phyloP scores from a whole-genome alignment of 1,139 yeast species.

The Zygosaccharomyces sapae region DNA sequence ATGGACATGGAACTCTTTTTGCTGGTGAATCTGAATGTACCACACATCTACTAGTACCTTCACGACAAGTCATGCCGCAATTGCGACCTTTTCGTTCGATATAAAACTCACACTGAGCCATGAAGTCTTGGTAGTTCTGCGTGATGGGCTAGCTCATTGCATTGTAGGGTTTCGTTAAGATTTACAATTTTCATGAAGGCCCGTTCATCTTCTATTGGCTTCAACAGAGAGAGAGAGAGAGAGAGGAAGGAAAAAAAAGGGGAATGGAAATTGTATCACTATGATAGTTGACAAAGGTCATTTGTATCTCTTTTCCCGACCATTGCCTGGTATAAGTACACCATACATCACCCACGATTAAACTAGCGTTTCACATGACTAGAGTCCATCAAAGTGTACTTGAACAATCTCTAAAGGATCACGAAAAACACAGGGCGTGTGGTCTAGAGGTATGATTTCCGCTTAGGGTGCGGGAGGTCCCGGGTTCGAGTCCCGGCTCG shows the following conservation, averaged over 20 bases:
- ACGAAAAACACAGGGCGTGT: conserved; percentile 1
- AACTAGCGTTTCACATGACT: too few species aligned
- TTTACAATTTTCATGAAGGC: neutral
- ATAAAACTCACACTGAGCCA: conserved; percentile 10
- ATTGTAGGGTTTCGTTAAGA: neutral
- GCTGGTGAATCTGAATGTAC: conserved; percentile 7
- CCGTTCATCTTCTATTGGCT: conserved; percentile 1
- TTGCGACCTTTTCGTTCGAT: conserved; percentile 11
- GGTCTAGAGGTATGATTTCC: conserved; percentile 7
- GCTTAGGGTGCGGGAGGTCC: conserved; percentile 7
- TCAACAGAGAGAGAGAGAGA: conserved; percentile 1
- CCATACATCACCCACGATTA: too few species aligned
- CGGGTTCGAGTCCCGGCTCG: conserved; percentile 7
- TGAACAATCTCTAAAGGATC: neutral
- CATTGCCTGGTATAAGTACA: too few species aligned
- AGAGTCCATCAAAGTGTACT: too few species aligned
- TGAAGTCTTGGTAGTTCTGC: neutral
- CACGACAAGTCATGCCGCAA: conserved; percentile 12
- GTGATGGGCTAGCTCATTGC: neutral
- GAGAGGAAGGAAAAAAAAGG: neutral
- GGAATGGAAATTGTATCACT: neutral
- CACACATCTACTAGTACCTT: conserved; percentile 7
- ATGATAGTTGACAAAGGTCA: too few species aligned
- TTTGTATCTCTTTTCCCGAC: too few species aligned
- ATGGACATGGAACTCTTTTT: conserved; percentile 64